Evolutionary conservation across 192 early-diverging fungal species (phyloP), one percentile per base, ranked within the genome.

Genomic region (Coemansia sp.): DNA sequence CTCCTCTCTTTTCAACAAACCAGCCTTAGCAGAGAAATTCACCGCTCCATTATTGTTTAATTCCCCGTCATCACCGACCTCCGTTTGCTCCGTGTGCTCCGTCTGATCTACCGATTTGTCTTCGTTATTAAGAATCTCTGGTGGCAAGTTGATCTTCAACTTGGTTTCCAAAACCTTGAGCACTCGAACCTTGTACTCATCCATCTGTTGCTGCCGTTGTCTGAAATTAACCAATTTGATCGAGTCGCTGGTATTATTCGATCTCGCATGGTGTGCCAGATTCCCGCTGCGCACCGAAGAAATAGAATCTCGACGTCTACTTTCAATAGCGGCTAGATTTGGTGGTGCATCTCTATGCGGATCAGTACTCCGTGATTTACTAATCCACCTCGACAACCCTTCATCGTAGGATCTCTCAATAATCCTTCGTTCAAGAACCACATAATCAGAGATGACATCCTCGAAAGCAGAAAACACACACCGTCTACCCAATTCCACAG

Each of bases 391-490:
- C 2, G 40, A 60, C 38, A 81, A 60, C 45, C 67, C 66, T 8
- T 60, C 73, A 2, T 33, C 63, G 33, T 81, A 75, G 12, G 69
- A 63, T 12, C 66, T 66, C 64, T 81, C 78, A 7, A 81, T 68
- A 6, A 72, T 65, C 16, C 78, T 69, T 3, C 67, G 62, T 45
- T 81, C 78, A 7, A 72, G 70, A 33, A 50, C 65, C 60, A 72
- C 78, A 34, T 81, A 81, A 16, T 81, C 73, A 25, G 17, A 60
- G 16, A 75, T 72, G 6, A 81, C 73, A 22, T 51, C 66, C 10
- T 68, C 73, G 32, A 81, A 72, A 2, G 78, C 78, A 2, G 69
- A 56, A 50, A 69, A 81, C 63, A 81, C 78, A 31, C 73, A 75
- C 34, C 78, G 73, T 17, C 70, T 59, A 5, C 69, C 78, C 10